Evolutionary conservation across 2,329 filamentous ascomycete species (phyloP).

Genomic region (Curvularia hawaiiensis): DNA sequence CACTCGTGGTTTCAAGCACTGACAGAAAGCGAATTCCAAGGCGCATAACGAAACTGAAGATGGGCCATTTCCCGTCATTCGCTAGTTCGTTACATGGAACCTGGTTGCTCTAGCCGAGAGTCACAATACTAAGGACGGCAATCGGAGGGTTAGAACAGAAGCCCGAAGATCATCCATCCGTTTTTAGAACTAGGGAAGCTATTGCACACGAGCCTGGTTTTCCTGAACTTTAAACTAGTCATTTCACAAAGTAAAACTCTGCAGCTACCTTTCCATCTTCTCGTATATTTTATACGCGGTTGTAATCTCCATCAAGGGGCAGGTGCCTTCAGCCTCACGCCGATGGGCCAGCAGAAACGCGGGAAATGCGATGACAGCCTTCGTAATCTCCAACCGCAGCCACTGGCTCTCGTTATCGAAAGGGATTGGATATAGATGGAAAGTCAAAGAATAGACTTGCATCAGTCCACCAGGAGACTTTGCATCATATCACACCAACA

Average conservation of each 20-base stretch:
- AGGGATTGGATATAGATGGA: not conserved
- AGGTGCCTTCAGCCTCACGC: not conserved
- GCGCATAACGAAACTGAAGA: not conserved
- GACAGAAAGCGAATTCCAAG: not conserved
- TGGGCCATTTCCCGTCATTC: not conserved
- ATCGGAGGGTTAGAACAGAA: not conserved
- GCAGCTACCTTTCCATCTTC: not conserved
- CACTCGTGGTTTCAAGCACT: constrained; percentile 8
- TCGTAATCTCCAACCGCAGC: not conserved
- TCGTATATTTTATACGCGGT: not conserved
- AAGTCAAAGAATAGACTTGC: not conserved
- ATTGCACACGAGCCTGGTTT: not conserved
- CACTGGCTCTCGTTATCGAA: not conserved
- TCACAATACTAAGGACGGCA: not conserved
- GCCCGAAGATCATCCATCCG: not conserved
- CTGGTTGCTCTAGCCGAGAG: not conserved
- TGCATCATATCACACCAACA: not conserved
- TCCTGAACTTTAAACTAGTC: not conserved
- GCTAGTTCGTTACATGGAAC: not conserved
- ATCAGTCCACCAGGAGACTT: not conserved
- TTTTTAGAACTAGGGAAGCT: not conserved
- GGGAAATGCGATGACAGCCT: not conserved
- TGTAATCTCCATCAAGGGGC: not conserved
- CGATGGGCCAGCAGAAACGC: not conserved
- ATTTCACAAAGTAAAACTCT: not conserved